These are phyloP conservation scores for Apiotrichum akiyoshidainum DNA, from an alignment of 1,284 basidiomycete genomes.

Conservation along the genomic window DNA sequence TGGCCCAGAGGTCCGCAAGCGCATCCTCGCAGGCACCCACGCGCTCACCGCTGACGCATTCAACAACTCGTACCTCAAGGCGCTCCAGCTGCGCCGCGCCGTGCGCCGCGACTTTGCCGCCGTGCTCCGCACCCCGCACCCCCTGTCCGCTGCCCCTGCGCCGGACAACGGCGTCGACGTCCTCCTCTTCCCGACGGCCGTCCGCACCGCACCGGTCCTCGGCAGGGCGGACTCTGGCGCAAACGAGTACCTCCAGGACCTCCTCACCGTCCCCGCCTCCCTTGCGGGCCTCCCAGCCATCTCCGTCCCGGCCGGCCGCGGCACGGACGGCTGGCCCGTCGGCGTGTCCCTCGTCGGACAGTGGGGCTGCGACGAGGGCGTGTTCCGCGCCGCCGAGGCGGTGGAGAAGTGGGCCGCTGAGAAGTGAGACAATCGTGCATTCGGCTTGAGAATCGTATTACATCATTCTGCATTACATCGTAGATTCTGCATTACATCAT, in stretches of 20 bases:
- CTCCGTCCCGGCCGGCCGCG: slow-evolving; percentile 62
- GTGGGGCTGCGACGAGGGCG: slow-evolving; percentile 76
- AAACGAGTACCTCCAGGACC: slow-evolving; percentile 75
- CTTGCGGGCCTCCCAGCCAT: slow-evolving; percentile 83
- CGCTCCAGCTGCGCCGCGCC: slow-evolving; percentile 70
- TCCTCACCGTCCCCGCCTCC: slow-evolving; percentile 86
- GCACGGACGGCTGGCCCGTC: slow-evolving; percentile 71
- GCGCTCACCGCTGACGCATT: slow-evolving; percentile 89
- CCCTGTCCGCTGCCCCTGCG: slow-evolving; percentile 16
- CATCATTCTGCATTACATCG: too few species aligned
- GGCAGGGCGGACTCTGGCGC: slow-evolving; percentile 33
- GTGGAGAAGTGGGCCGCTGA: slow-evolving; percentile 32
- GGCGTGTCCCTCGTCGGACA: slow-evolving; percentile 82
- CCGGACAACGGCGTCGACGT: slow-evolving; percentile 63
- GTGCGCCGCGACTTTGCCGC: slow-evolving; percentile 71
- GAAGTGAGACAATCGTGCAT: too few species aligned
- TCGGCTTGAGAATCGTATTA: too few species aligned
- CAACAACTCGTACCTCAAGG: slow-evolving; percentile 94
- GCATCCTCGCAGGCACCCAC: slow-evolving; percentile 88
- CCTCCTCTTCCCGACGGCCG: slow-evolving; percentile 77
- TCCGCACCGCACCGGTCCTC: slow-evolving; percentile 65
- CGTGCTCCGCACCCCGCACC: slow-evolving; percentile 60
- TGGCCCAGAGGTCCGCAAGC: slow-evolving; percentile 78
- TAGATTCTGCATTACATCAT: too few species aligned
- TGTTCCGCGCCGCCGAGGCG: slow-evolving; percentile 57